phyloP scores from a whole-genome alignment of 2,329 filamentous ascomycete genomes.

The Paracamarosporium sp. region DNA sequence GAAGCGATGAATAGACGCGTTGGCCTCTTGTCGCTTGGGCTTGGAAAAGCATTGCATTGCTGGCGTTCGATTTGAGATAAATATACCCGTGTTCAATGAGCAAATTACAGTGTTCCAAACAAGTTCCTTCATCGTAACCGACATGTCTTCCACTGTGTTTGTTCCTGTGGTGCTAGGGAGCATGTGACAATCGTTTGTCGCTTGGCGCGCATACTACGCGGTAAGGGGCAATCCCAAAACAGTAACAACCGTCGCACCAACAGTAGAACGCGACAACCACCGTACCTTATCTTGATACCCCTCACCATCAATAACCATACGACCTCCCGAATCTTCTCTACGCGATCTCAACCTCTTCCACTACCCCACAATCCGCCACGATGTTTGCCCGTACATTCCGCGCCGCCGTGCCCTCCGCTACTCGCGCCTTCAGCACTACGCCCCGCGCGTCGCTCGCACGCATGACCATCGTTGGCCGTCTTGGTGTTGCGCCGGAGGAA shows the following conservation, averaged over 20 bases:
- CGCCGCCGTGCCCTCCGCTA: constrained; percentile 59
- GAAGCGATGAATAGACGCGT: constrained; percentile 23
- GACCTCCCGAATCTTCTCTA: neutral
- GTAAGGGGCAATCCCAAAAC: constrained; percentile 10
- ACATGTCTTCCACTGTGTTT: neutral
- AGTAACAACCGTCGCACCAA: constrained; percentile 7
- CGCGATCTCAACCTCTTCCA: neutral
- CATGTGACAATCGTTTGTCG: neutral
- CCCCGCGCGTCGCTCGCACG: constrained; percentile 70
- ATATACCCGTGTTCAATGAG: constrained; percentile 17
- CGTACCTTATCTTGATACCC: constrained; percentile 10
- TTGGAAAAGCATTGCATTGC: constrained; percentile 16
- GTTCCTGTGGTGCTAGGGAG: neutral
- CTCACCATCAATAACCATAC: constrained; percentile 2
- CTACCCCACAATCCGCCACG: constrained; percentile 6
- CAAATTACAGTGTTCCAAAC: neutral
- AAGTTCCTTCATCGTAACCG: neutral
- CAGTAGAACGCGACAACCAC: constrained; percentile 5
- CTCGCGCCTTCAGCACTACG: constrained; percentile 80
- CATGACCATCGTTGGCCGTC: constrained; percentile 86
- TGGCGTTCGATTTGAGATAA: constrained; percentile 18
- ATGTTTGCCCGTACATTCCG: constrained; percentile 51
- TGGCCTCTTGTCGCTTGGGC: neutral
- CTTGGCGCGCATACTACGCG: constrained; percentile 10
- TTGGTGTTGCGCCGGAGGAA: constrained; percentile 80